Conservation (phyloP, 2,329 filamentous ascomycete genomes). For the Shiraia bambusicola region DNA sequence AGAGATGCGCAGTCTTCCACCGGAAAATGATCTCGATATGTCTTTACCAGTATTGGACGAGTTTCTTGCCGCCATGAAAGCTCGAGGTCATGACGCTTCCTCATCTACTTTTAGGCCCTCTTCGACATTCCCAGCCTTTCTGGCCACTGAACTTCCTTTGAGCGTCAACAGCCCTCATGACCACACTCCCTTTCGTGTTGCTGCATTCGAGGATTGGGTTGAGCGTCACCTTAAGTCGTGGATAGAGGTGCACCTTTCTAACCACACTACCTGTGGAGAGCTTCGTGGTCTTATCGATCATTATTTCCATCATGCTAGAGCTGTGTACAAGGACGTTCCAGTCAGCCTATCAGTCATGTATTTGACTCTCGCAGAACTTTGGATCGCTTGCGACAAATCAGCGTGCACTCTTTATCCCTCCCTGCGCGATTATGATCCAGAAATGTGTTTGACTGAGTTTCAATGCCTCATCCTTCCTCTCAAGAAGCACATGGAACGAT, state of each 20-base stretch:
- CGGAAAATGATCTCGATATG: slow-evolving; percentile 18
- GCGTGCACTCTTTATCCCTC: slow-evolving; percentile 45
- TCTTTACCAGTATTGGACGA: slow-evolving; percentile 15
- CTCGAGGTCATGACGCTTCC: neutral
- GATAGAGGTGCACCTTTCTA: slow-evolving; percentile 31
- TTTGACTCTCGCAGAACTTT: slow-evolving; percentile 59
- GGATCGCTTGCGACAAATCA: slow-evolving; percentile 58
- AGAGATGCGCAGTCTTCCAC: slow-evolving; percentile 9
- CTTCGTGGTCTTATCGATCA: slow-evolving; percentile 13
- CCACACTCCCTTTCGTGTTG: slow-evolving; percentile 41
- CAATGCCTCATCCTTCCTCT: slow-evolving; percentile 51
- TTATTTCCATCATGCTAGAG: slow-evolving; percentile 15
- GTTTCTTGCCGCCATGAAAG: slow-evolving; percentile 12
- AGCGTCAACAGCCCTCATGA: slow-evolving; percentile 8
- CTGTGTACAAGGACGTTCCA: slow-evolving; percentile 46
- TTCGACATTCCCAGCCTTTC: slow-evolving; percentile 8
- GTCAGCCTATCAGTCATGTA: slow-evolving; percentile 57
- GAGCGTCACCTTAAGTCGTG: slow-evolving; percentile 43
- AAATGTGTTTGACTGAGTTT: slow-evolving; percentile 46
- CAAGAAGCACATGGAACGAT: slow-evolving; percentile 49
- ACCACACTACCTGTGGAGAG: slow-evolving; percentile 24
- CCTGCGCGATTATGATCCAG: slow-evolving; percentile 51
- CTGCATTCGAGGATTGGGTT: slow-evolving; percentile 55
- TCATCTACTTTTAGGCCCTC: slow-evolving; percentile 14
- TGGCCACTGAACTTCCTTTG: slow-evolving; percentile 7